Evolutionary conservation across 768 basidiomycete species (phyloP).

Genomic region (Peribolospora baueri): DNA sequence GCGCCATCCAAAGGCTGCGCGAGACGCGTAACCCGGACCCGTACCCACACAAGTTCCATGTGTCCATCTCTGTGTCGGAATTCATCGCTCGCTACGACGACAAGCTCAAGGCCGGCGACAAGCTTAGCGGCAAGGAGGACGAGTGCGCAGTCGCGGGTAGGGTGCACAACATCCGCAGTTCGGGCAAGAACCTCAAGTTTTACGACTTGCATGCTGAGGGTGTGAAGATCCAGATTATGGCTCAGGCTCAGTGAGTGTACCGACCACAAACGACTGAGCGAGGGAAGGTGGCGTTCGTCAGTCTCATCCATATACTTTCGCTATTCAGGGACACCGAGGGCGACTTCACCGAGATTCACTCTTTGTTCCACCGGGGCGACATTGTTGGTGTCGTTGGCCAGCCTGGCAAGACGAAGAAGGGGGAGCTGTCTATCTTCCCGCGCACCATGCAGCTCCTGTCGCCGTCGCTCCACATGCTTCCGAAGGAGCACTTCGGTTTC

Average conservation of each 20-base stretch:
- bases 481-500: constrained; percentile 72
- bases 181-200: constrained; percentile 63
- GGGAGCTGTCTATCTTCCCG: constrained; percentile 75
- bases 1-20: constrained; percentile 64
- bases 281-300: background rate
- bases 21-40: constrained; percentile 68
- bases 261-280: background rate
- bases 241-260: constrained; percentile 44
- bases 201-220: constrained; percentile 90
- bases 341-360: constrained; percentile 45
- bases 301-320: background rate
- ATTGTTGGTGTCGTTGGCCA: constrained; percentile 76
- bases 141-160: constrained; percentile 60
- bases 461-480: constrained; percentile 87
- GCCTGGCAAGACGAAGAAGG: constrained; percentile 81
- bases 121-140: constrained; percentile 27
- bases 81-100: constrained; percentile 61
- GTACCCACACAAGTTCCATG: constrained; percentile 98
- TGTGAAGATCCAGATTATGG: constrained; percentile 81
- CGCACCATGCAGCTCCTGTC: constrained; percentile 62
- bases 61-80: constrained; percentile 42
- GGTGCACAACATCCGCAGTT: constrained; percentile 66
- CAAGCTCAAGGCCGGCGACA: constrained; percentile 25
- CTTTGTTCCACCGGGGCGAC: constrained; percentile 80
- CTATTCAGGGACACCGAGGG: constrained; percentile 18